A percentile compares a stretch with the other conserved stretches of the same genome.
These are phyloP conservation scores for Jaapia argillacea DNA, from an alignment of 768 basidiomycete species.

Conservation along the genomic window DNA sequence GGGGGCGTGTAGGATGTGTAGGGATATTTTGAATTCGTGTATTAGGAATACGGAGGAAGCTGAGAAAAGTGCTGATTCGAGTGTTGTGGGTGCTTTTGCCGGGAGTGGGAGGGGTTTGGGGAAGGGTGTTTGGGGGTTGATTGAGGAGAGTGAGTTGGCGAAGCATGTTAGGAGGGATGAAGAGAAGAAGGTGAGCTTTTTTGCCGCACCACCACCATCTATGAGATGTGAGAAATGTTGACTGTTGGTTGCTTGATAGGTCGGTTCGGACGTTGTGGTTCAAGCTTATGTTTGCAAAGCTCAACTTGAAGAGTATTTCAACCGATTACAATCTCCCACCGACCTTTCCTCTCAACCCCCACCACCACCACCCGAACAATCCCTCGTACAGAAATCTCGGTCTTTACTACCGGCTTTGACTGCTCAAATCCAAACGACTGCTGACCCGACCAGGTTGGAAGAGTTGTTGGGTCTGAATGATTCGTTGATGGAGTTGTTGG, in stretches of 20 bases:
- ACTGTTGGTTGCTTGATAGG: too few species aligned
- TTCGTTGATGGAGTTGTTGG: constrained; percentile 46
- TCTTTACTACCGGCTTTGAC: constrained; percentile 43
- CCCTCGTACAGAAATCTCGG: constrained; percentile 39
- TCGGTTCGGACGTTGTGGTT: background rate
- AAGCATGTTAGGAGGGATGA: constrained; percentile 46
- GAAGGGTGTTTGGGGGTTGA: constrained; percentile 77
- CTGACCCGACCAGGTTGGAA: constrained; percentile 52
- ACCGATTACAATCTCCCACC: constrained; percentile 14
- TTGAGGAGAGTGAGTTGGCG: constrained; percentile 78
- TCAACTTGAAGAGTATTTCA: constrained; percentile 16
- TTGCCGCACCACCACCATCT: background rate
- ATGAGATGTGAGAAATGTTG: background rate
- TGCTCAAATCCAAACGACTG: constrained; percentile 40
- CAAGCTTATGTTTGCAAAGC: constrained; percentile 14
- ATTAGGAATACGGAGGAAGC: constrained; percentile 91
- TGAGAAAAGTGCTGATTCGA: constrained; percentile 25
- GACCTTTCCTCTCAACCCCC: too few species aligned
- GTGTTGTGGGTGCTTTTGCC: constrained; percentile 14
- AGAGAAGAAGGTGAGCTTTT: constrained; percentile 20
- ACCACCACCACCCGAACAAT: constrained; percentile 16
- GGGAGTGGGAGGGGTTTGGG: constrained; percentile 40
- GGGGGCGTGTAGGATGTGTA: constrained; percentile 45
- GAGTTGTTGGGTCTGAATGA: constrained; percentile 70
- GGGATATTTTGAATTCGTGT: constrained; percentile 85